Evolutionary conservation across 768 basidiomycete genomes (phyloP).

Genomic region (Collybia nuda): DNA sequence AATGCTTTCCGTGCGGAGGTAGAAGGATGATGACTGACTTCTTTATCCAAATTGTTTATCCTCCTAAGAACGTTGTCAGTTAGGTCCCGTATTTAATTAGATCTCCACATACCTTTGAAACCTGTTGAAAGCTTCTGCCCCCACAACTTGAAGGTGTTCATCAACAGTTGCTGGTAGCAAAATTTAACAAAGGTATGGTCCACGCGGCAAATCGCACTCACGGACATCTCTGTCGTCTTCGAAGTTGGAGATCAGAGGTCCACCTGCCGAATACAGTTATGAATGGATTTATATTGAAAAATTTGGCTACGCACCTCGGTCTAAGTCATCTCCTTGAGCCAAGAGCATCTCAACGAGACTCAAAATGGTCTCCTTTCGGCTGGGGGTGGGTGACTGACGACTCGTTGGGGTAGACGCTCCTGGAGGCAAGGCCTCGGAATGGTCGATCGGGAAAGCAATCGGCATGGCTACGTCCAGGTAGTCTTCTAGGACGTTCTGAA

Average conservation of each 20-base stretch:
- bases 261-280: conserved; percentile 20
- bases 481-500: not conserved
- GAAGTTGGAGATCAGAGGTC: conserved; percentile 43
- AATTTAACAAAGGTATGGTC: not conserved
- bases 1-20: conserved; percentile 3
- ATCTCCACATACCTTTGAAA: conserved; percentile 52
- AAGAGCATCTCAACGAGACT: conserved; percentile 52
- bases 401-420: conserved; percentile 20
- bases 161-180: conserved; percentile 53
- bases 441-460: conserved; percentile 15
- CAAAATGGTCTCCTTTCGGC: conserved; percentile 45
- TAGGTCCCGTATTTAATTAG: conserved; percentile 7
- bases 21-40: conserved; percentile 34
- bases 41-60: conserved; percentile 63
- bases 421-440: conserved; percentile 16
- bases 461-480: conserved; percentile 11
- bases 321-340: conserved; percentile 30
- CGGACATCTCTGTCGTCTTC: conserved; percentile 69
- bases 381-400: conserved; percentile 25
- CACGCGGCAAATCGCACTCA: conserved; percentile 35
- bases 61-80: conserved; percentile 33
- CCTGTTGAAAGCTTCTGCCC: conserved; percentile 62
- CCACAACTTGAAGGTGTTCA: conserved; percentile 66
- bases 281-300: too few relatives aligned
- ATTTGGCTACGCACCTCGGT: conserved; percentile 24